These are phyloP conservation scores for Zasmidium angulare DNA, from an alignment of 2,329 filamentous ascomycete species.

Conservation along the genomic window DNA sequence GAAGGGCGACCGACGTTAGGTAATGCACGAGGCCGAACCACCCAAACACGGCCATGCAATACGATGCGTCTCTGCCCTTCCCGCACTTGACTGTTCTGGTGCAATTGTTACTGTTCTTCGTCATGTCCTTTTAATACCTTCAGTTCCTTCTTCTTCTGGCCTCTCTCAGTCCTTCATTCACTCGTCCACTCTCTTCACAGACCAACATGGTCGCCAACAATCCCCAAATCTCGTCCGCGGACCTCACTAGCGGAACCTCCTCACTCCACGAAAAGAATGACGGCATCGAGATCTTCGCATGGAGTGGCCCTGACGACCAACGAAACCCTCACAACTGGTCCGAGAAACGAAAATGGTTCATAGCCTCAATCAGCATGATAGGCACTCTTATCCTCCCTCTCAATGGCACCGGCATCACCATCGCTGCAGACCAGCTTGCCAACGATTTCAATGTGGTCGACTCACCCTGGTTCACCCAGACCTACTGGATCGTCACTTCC, in stretches of 20 bases:
- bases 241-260: not conserved
- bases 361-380: constrained; percentile 33
- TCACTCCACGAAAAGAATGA: constrained; percentile 18
- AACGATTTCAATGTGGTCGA: constrained; percentile 36
- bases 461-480: constrained; percentile 37
- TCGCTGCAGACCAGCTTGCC: constrained; percentile 36
- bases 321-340: constrained; percentile 39
- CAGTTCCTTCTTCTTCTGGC: not conserved
- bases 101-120: not conserved
- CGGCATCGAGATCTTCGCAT: constrained; percentile 42
- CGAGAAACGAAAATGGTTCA: constrained; percentile 33
- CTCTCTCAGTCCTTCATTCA: not conserved
- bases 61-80: not conserved
- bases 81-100: not conserved
- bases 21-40: not conserved
- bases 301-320: constrained; percentile 51
- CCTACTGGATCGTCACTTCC: constrained; percentile 39
- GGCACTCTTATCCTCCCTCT: constrained; percentile 36
- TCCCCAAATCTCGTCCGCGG: not conserved
- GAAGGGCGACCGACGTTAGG: not conserved
- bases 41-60: not conserved
- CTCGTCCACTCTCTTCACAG: not conserved
- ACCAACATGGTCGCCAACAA: not conserved
- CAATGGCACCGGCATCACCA: constrained; percentile 40
- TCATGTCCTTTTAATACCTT: not conserved